Percentiles rank a stretch among this genome's conserved stretches.
These are phyloP conservation scores for Thelephora terrestris DNA, from an alignment of 1,284 basidiomycete species.

Conservation along the genomic window DNA sequence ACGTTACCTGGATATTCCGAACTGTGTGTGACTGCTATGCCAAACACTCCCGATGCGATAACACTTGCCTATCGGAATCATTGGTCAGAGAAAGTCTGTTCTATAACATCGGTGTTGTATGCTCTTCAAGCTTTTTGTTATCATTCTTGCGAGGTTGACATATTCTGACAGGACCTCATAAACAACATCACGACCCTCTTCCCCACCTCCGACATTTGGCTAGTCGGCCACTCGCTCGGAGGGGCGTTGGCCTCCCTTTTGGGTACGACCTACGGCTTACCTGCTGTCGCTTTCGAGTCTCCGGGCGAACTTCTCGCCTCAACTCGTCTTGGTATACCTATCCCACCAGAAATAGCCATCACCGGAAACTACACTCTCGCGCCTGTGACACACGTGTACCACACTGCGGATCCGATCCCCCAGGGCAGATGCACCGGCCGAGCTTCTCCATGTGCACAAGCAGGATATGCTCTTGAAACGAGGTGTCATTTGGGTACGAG, in stretches of 20 bases:
- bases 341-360: conserved; percentile 34
- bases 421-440: conserved; percentile 68
- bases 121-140: conserved; percentile 18
- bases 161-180: conserved; percentile 48
- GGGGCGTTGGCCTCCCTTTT: conserved; percentile 84
- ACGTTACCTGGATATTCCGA: conserved; percentile 71
- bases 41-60: conserved; percentile 66
- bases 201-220: conserved; percentile 84
- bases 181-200: conserved; percentile 77
- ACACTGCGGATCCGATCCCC: conserved; percentile 75
- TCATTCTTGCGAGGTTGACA: background rate
- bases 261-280: conserved; percentile 89
- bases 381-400: conserved; percentile 67
- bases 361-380: conserved; percentile 18
- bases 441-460: conserved; percentile 51
- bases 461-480: conserved; percentile 65
- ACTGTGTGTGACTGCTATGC: conserved; percentile 89
- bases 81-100: conserved; percentile 88
- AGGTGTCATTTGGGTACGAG: conserved; percentile 57
- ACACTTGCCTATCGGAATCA: conserved; percentile 75
- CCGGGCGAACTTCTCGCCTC: conserved; percentile 89
- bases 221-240: conserved; percentile 84
- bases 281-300: conserved; percentile 86
- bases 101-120: conserved; percentile 73
- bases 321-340: conserved; percentile 72